Base-by-base conservation (phyloP, 306 rosid genomes). In the Prunus persica region DNA sequence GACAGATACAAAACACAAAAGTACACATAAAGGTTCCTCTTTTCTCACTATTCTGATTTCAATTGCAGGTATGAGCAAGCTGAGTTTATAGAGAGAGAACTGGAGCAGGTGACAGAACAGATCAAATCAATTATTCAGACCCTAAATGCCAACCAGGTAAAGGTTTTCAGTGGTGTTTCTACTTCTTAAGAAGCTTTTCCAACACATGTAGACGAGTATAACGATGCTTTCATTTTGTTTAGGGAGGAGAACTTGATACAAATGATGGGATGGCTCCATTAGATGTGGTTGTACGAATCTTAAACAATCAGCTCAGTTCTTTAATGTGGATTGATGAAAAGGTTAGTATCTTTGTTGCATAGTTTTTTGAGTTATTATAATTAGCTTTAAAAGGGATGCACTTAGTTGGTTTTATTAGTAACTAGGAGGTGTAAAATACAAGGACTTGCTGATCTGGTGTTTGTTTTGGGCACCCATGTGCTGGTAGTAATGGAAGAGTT, bases 281-380 rank as follows among this genome's bases (percentile, higher is more conserved):
- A 76, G 98, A 94, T 83, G 95, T 88, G 62, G 98, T 94, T 3
- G 96, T 94, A 69, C 87, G 89, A 76, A 92, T 94, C 66, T 85
- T 94, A 62, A 94, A 94, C 88, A 94, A 94, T 84, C 98, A 94
- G 80, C 89, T 94, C 24, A 92, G 96, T 76, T 92, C 97, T 67
- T 85, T 94, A 55, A 83, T 94, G 96, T 94, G 98, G 98, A 92
- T 92, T 68, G 98, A 94, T 80, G 98, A 94, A 83, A 94, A 92
- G 98, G 98, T 94, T 79, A 82, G 93, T 51, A 67, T 78, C 75
- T 62, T 65, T 20, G 47, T 52, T 69, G 46, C 19, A 0, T 4
- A 56, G 22, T 20, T 24, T 41, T 55, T 30, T 2, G 25, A 73
- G 16, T 45, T 41, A 43, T 24, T 13, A 30, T 62, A 11, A 10